Conservation (phyloP, 2,329 filamentous ascomycete genomes). For the Ascosphaera apis region DNA sequence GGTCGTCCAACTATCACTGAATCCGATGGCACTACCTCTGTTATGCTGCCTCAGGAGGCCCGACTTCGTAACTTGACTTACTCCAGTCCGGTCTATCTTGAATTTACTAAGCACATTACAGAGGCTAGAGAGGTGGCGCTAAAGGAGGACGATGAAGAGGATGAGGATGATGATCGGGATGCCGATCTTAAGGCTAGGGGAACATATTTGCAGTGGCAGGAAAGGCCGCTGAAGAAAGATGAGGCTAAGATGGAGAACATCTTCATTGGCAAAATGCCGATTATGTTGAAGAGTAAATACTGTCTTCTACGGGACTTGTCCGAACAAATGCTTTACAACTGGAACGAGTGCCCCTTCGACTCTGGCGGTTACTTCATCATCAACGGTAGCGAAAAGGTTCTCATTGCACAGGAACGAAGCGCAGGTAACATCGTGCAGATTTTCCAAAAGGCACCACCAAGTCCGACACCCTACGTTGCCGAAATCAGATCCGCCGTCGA, state of each 20-base stretch:
- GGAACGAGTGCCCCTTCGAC: conserved; percentile 95
- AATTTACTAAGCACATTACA: conserved; percentile 65
- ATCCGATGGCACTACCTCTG: conserved; percentile 67
- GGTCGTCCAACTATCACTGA: conserved; percentile 81
- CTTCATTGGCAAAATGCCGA: conserved; percentile 85
- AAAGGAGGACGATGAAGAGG: conserved; percentile 40
- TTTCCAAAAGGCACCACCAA: conserved; percentile 91
- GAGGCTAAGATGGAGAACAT: conserved; percentile 45
- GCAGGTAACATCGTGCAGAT: conserved; percentile 98
- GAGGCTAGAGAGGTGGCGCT: conserved; percentile 57
- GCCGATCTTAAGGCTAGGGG: conserved; percentile 23
- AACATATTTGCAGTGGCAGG: conserved; percentile 25
- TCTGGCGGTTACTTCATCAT: conserved; percentile 98
- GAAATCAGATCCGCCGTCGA: conserved; percentile 93
- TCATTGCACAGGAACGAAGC: conserved; percentile 93
- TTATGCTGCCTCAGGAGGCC: conserved; percentile 81
- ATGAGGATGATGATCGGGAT: conserved; percentile 25
- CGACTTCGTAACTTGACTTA: conserved; percentile 92
- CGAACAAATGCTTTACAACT: conserved; percentile 67
- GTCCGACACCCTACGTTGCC: conserved; percentile 75
- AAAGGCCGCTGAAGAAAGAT: conserved; percentile 21
- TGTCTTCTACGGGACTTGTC: conserved; percentile 68
- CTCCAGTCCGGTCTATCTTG: conserved; percentile 70
- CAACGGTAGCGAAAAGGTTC: conserved; percentile 94
- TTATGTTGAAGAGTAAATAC: conserved; percentile 95